These are phyloP conservation scores for Apiospora malaysiana DNA, from an alignment of 2,329 filamentous ascomycete genomes.

Conservation along the genomic window DNA sequence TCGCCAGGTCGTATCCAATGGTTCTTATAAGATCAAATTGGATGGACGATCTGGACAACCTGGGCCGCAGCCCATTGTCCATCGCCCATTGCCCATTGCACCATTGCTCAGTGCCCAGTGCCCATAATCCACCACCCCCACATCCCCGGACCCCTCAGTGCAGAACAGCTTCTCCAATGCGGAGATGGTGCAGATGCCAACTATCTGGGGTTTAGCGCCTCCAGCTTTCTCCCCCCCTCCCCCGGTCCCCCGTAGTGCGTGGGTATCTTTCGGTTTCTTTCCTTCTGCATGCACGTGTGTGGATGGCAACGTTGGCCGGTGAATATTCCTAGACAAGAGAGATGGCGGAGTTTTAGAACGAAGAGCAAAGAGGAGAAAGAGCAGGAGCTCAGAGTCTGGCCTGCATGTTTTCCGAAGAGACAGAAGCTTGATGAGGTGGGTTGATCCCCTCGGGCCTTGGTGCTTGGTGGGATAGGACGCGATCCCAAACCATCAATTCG, in stretches of 20 bases:
- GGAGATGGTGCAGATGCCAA: slow-evolving; percentile 20
- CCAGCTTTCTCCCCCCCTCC: not conserved
- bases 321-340: not conserved
- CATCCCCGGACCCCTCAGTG: slow-evolving; percentile 19
- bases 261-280: not conserved
- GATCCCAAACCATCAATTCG: not conserved
- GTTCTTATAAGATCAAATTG: not conserved
- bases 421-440: not conserved
- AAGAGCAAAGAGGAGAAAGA: not conserved
- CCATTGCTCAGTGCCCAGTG: too few relatives aligned
- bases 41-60: not conserved
- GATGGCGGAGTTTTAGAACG: not conserved
- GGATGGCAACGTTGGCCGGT: not conserved
- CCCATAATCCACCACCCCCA: slow-evolving; percentile 15
- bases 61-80: too few relatives aligned
- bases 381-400: not conserved
- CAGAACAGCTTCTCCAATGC: slow-evolving; percentile 21
- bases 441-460: not conserved
- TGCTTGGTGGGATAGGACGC: not conserved
- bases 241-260: not conserved
- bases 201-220: slow-evolving; percentile 9
- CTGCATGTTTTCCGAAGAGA: too few relatives aligned
- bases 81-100: too few relatives aligned
- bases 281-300: not conserved
- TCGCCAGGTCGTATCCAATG: too few relatives aligned